A percentile compares a stretch with the other conserved stretches of the same genome.
Conservation (phyloP, 225 moss, liverwort and hornwort species). For the Marchantia paleacea region DNA sequence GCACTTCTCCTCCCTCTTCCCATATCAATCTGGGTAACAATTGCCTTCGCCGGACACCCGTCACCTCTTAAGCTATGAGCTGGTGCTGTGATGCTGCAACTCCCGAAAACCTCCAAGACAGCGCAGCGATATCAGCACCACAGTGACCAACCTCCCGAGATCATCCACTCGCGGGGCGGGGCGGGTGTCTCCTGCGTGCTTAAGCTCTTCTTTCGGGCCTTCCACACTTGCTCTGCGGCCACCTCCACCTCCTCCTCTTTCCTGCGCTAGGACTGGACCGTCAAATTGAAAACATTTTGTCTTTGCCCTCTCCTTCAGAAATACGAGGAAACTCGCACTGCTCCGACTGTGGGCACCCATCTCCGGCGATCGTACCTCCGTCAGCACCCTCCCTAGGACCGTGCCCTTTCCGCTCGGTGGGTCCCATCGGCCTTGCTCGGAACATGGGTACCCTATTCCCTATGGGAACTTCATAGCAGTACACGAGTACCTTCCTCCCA, state of each 20-base stretch:
- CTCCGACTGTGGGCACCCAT: background rate
- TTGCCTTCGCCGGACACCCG: background rate
- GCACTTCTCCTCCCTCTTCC: background rate
- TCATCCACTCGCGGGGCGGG: background rate
- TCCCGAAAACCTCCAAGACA: background rate
- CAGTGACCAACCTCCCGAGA: background rate
- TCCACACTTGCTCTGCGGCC: background rate
- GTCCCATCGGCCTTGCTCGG: background rate
- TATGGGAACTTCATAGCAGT: background rate
- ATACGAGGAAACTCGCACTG: background rate
- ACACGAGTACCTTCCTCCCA: background rate
- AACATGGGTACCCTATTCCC: background rate
- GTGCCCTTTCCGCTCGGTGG: background rate
- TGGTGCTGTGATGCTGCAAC: background rate
- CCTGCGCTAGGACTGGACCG: background rate
- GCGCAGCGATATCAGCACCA: slow-evolving; percentile 1
- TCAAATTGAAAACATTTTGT: slow-evolving; percentile 8
- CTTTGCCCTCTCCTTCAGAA: background rate
- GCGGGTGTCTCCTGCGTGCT: background rate
- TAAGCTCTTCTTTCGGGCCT: background rate
- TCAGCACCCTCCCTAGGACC: background rate
- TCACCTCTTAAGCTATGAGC: slow-evolving; percentile 2
- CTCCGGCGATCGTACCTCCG: background rate
- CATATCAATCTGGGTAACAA: background rate
- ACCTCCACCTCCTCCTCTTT: background rate